Base-by-base conservation (phyloP, 2,329 filamentous ascomycete genomes). In the Talaromyces sp. region DNA sequence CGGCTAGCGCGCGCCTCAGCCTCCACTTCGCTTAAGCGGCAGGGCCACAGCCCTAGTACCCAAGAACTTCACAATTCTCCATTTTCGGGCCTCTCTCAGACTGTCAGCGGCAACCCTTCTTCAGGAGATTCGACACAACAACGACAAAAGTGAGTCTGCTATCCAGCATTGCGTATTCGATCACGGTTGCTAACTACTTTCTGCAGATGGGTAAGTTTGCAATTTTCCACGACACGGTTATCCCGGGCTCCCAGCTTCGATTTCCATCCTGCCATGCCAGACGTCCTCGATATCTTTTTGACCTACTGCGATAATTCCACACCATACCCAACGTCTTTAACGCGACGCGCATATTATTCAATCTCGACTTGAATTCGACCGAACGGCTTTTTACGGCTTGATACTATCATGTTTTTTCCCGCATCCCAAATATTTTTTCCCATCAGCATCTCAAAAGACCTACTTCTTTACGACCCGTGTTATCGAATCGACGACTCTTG, bases 171-270 rank as follows among this genome's bases (percentile, higher is more conserved):
- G 56, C 44, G 65, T 60, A 61, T 65, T 57, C 65, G 33, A 52
- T 47, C 15, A 30, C 68, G 66, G 13, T 47, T 61, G 42, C 59
- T 63, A 61, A 63, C 55, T 15, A 36, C 68, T 62, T 62, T 64
- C 64, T 70, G 66, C 72, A 87, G 84, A 87, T 87, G 85, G 84
- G 85, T 87, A 82, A 85, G 85, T 82, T 65, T 65, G 30, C 32
- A 53, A 30, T 63, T 59, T 28, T 22, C 27, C 27, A 30, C 19
- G 25, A n/a, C 28, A 53, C 15, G 19, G 27, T 27, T 30, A 5
- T 53, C 28, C 49, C 25, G 49, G 27, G 49, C 15, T 17, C 19
- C 44, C 49, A 53, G 49, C 13, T 53, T 53, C 49, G 49, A 53
- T 30, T 53, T 53, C 49, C 49, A 47, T 47, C 8, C 44, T 47